phyloP scores from a whole-genome alignment of 2,329 filamentous ascomycete species.

The Penicillium expansum region DNA sequence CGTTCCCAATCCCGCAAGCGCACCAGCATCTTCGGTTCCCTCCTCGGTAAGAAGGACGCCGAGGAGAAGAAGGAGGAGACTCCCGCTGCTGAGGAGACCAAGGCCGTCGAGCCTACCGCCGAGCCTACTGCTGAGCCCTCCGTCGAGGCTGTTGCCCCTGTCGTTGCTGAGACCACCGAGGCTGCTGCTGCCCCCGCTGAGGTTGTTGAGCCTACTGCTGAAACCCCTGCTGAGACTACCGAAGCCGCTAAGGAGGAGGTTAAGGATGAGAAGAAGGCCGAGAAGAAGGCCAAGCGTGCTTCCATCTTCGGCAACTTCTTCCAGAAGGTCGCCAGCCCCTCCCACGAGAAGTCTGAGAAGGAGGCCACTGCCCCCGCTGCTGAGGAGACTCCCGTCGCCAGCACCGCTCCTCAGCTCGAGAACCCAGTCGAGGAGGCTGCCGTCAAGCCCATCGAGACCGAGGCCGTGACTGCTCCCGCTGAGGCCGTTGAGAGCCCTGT shows the following conservation, averaged over 20 bases:
- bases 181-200: slow-evolving; percentile 15
- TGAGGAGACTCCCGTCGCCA: slow-evolving; percentile 47
- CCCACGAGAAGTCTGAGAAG: slow-evolving; percentile 48
- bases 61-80: slow-evolving; percentile 41
- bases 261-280: slow-evolving; percentile 43
- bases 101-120: slow-evolving; percentile 30
- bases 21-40: slow-evolving; percentile 55
- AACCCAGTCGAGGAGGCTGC: slow-evolving; percentile 42
- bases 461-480: slow-evolving; percentile 46
- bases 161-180: slow-evolving; percentile 20
- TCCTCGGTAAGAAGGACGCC: slow-evolving; percentile 60
- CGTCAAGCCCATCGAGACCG: slow-evolving; percentile 39
- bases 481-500: slow-evolving; percentile 35
- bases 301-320: slow-evolving; percentile 77
- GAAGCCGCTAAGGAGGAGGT: slow-evolving; percentile 27
- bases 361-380: slow-evolving; percentile 48
- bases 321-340: slow-evolving; percentile 62
- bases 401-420: slow-evolving; percentile 50
- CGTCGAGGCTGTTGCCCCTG: slow-evolving; percentile 34
- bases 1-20: slow-evolving; percentile 60
- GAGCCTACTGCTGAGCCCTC: slow-evolving; percentile 34
- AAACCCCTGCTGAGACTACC: slow-evolving; percentile 33
- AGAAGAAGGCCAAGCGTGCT: slow-evolving; percentile 69
- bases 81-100: slow-evolving; percentile 43
- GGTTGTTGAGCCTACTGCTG: slow-evolving; percentile 31